Base-by-base conservation (phyloP, 2,329 filamentous ascomycete genomes). In the Huntiella moniliformis region DNA sequence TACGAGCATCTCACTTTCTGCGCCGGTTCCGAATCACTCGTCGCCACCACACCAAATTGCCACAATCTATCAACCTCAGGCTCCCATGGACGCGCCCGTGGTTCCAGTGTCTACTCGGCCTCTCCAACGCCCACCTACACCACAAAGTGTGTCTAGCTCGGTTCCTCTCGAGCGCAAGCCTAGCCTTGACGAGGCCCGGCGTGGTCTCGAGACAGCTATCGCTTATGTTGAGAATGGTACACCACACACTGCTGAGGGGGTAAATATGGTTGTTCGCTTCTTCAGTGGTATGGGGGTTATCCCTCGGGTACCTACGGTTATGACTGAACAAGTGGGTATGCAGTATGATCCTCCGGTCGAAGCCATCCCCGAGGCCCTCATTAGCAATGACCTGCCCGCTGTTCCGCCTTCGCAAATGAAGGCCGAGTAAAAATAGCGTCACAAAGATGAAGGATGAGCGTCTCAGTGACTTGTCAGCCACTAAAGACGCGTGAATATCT, bases 31-130 rank as follows among this genome's bases (percentile, higher is more conserved):
- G 4, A 28, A n/a, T 7, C 5, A 11, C 22, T 28, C 22, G 16
- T 28, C n/a, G 16, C 32, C 16, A 22, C 13, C 32, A 4, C 32
- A 15, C 42, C 22, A n/a, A 7, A 59, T 61, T 13, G 60, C 61
- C 2, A 59, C 57, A 5, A 54, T 56, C 31, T 17, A 32, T 22
- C 31, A 7, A n/a, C 37, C 11, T 17, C 32, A 7, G 44, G 34
- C 31, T 37, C 35, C 10, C 12, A 36, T n/a, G 41, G 12, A 15
- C 12, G 4, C 12, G 16, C 16, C 22, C 6, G 31, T 16, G 15
- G 31, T 43, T 28, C 41, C 32, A 5, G 18, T 63, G 62, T 36
- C 12, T 4, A 7, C 34, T 36, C 34, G 11, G 7, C 12, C 3
- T 55, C 56, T 2, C 38, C 33, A n/a, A 16, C 13, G 22, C 38